These are phyloP conservation scores for Forsythia suspensa DNA, from an alignment of 257 asterid genomes.

Conservation along the genomic window DNA sequence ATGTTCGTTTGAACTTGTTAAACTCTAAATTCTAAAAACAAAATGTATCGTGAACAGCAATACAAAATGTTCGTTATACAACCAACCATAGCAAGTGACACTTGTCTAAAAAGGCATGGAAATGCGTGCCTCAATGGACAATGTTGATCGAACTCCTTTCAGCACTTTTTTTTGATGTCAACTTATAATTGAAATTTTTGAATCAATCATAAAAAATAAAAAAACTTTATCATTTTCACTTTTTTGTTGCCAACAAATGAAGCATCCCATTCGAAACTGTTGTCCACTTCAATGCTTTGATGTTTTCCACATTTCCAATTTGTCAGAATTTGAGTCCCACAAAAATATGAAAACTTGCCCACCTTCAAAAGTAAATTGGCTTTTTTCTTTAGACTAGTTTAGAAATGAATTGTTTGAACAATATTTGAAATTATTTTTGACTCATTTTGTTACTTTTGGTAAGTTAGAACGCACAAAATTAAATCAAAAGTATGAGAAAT, in stretches of 20 bases:
- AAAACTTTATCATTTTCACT: constrained; percentile 30
- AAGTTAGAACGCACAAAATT: constrained; percentile 12
- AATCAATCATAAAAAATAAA: constrained; percentile 30
- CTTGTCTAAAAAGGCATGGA: constrained; percentile 22
- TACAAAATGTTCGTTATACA: neutral
- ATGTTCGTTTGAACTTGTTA: too few species aligned
- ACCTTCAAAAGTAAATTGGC: constrained; percentile 36
- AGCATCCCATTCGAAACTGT: constrained; percentile 32
- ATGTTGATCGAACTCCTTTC: constrained; percentile 6
- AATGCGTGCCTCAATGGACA: constrained; percentile 17
- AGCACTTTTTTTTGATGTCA: neutral
- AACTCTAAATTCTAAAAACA: too few species aligned
- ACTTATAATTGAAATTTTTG: constrained; percentile 22
- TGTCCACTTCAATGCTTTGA: constrained; percentile 29
- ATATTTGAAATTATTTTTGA: constrained; percentile 5
- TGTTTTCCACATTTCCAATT: constrained; percentile 33
- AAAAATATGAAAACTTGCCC: constrained; percentile 34
- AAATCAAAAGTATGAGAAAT: neutral
- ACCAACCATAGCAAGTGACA: constrained; percentile 21
- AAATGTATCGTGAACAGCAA: neutral
- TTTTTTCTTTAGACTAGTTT: constrained; percentile 35
- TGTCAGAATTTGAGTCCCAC: constrained; percentile 57
- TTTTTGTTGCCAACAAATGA: constrained; percentile 33
- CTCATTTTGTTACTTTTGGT: constrained; percentile 1
- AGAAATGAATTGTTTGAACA: constrained; percentile 27